Conservation (phyloP, 2,329 filamentous ascomycete genomes). For the Colletotrichum sp. region DNA sequence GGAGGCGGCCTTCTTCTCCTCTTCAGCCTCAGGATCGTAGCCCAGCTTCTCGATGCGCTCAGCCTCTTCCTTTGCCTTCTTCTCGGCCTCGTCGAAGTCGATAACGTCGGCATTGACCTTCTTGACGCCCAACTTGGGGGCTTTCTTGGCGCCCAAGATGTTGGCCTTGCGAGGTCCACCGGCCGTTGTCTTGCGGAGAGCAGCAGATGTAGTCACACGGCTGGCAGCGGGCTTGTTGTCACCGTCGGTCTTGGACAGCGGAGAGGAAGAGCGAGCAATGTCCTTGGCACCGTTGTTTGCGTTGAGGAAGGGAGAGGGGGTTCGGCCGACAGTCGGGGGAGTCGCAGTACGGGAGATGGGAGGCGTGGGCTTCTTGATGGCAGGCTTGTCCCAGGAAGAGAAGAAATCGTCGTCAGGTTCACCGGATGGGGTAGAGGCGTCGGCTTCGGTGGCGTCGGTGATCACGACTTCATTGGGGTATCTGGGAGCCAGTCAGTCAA, state of each 20-base stretch:
- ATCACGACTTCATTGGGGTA: constrained; percentile 87
- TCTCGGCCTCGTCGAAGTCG: constrained; percentile 97
- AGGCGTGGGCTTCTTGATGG: constrained; percentile 95
- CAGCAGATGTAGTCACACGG: constrained; percentile 77
- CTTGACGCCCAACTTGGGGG: constrained; percentile 87
- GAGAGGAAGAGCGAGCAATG: constrained; percentile 79
- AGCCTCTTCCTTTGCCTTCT: constrained; percentile 95
- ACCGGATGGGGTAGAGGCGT: constrained; percentile 76
- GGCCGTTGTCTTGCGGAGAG: constrained; percentile 77
- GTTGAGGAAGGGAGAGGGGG: constrained; percentile 88
- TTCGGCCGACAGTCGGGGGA: constrained; percentile 80
- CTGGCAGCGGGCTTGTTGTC: constrained; percentile 65
- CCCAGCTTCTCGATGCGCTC: constrained; percentile 95
- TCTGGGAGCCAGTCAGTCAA: constrained; percentile 50
- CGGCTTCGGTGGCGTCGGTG: constrained; percentile 71
- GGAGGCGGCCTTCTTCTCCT: constrained; percentile 48
- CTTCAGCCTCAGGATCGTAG: constrained; percentile 91
- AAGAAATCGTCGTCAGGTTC: constrained; percentile 95
- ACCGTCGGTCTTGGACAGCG: constrained; percentile 69
- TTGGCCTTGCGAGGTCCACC: constrained; percentile 79
- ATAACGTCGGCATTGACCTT: constrained; percentile 83
- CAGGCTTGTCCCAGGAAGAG: constrained; percentile 97
- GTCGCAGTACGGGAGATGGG: constrained; percentile 90
- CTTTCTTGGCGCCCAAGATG: constrained; percentile 86
- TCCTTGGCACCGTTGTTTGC: constrained; percentile 75